Evolutionary conservation across 2,329 filamentous ascomycete genomes (phyloP), one percentile per base, ranked within the genome.

Genomic region (Pestalotiopsis fici): DNA sequence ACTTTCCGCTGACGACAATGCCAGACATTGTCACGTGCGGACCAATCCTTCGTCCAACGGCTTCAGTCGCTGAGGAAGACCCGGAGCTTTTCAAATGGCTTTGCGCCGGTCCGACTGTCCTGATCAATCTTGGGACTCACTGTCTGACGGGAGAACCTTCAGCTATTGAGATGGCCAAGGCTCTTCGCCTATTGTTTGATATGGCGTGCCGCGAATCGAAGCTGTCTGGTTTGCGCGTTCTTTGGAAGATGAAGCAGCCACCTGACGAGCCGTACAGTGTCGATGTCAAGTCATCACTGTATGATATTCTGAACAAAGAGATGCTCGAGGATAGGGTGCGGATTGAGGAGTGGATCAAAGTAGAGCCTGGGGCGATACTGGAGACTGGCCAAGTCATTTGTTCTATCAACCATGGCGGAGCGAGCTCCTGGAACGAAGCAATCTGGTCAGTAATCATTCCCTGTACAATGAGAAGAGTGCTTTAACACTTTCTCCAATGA

Each of bases 21-120:
- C 25, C 65, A 1, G 64, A 69, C 2, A 23, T 72, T n/a, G 65
- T 68, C 9, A 64, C 66, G 43, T 71, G 70, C 59, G 71, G 71
- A 1, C 85, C 86, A 0, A 85, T 87, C 6, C 70, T 85, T 0
- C 73, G 84, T 0, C 77, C 80, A 0, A 74, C 76, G 1, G 68
- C 72, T 1, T 71, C 81, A 0, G 76, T 83, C 0, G 66, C 73
- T n/a, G 74, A 80, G n/a, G 74, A 78, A 2, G 84, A 87, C 54
- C 74, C 80, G 0, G 65, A 66, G 12, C 28, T 71, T 11, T 61
- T 68, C 4, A 35, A 59, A 18, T 72, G 70, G 70, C 68, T 72
- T 3, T 61, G 60, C 37, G 43, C 37, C 2, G 64, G 65, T 3
- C 70, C 71, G 25, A 72, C 71, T 3, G 65, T 72, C 2, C 55